These are phyloP conservation scores for Teratosphaeria nubilosa DNA, from an alignment of 2,329 filamentous ascomycete genomes.

Conservation along the genomic window DNA sequence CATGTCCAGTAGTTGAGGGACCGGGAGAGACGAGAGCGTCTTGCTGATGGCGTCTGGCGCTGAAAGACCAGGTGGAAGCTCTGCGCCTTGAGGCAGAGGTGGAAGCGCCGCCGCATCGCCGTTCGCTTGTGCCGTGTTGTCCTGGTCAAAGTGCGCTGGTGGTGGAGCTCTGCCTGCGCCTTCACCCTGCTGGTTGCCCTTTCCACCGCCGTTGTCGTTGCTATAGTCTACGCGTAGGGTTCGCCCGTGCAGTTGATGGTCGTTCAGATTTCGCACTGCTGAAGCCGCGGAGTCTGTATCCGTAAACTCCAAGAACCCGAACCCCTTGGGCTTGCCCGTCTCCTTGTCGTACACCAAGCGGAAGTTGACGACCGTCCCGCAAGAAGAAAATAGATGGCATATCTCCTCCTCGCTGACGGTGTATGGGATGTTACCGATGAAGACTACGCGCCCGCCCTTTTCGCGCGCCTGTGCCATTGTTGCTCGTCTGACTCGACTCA, in stretches of 20 bases:
- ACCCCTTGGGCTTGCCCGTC: conserved; percentile 88
- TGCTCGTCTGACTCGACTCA: background rate
- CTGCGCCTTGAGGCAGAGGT: conserved; percentile 72
- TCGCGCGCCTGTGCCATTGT: conserved; percentile 36
- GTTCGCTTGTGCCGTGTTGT: conserved; percentile 4
- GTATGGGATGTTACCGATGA: conserved; percentile 80
- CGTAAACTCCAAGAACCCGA: conserved; percentile 91
- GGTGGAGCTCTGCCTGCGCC: conserved; percentile 25
- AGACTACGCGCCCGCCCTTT: conserved; percentile 68
- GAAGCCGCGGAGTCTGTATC: conserved; percentile 87
- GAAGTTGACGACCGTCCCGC: conserved; percentile 84
- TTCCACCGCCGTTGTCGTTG: conserved; percentile 73
- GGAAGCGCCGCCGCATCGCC: conserved; percentile 51
- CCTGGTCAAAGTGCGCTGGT: conserved; percentile 37
- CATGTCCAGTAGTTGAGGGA: conserved; percentile 83
- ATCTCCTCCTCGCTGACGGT: conserved; percentile 94
- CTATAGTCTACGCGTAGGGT: conserved; percentile 94
- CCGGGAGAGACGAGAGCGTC: conserved; percentile 76
- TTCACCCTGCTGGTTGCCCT: conserved; percentile 7
- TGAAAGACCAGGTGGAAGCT: conserved; percentile 71
- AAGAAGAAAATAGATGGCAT: conserved; percentile 81
- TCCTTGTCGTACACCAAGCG: conserved; percentile 91
- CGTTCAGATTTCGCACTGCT: conserved; percentile 89
- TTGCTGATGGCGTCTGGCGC: conserved; percentile 86
- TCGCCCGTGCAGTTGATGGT: conserved; percentile 88